Base-by-base conservation (phyloP, 2,329 filamentous ascomycete genomes). In the Mollisiaceae sp. region DNA sequence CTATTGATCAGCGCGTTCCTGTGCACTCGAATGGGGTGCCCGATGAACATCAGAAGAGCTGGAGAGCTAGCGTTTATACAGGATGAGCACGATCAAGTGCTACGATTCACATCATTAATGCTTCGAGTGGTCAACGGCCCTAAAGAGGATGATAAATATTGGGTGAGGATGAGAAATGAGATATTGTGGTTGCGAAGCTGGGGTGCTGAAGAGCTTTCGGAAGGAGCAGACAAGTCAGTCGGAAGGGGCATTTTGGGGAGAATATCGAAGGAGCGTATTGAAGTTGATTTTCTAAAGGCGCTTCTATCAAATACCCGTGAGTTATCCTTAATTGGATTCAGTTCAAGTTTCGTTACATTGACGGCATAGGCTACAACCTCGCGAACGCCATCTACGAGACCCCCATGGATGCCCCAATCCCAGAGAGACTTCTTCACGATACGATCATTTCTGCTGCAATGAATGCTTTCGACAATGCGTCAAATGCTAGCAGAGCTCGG, bases 381-480 rank as follows among this genome's bases (percentile, higher is more conserved):
- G 89, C 88, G 15, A 81, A 82, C 60, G 87, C 86, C 36, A 80
- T 93, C 18, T 87, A 89, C 60, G 84, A 88, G 70, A 80, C 83
- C 32, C 78, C 81, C 0, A 74, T 78, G 1, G 79, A 85, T 20
- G 77, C 75, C 3, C 83, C 84, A 4, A 79, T 92, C 2, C 73
- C 82, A 1, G 72, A 75, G 2, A 77, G 82, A 2, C 75, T 82
- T 8, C 78, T 92, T 1, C 85, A 87, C 72, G 82, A 86, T 4
- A 86, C 87, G 1, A 80, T 93, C 9, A 79, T 91, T 50, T 81
- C 82, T 1, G 82, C 87, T 56, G 89, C 89, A 1, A 84, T 93
- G 79, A 82, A 85, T 62, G 85, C 89, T 4, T 95, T 93, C 74
- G 92, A 95, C 73, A 92, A 92, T 74, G 91, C 92, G 2, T 91